Percentiles rank a stretch among this genome's conserved stretches.
Evolutionary conservation across 2,329 filamentous ascomycete species (phyloP).

Genomic region (Fusarium sororula): DNA sequence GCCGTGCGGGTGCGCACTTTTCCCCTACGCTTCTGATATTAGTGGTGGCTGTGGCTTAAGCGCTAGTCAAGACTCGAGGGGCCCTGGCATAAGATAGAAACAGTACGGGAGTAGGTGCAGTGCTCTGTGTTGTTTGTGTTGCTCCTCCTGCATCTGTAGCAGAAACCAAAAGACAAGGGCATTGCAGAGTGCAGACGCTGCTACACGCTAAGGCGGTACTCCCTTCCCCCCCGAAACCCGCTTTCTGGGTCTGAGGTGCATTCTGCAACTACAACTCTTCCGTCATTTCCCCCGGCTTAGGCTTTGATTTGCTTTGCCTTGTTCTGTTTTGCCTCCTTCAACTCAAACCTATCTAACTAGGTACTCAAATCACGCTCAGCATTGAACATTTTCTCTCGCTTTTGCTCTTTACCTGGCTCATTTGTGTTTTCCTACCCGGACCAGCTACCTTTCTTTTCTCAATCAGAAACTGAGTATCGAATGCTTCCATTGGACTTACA

Average conservation of each 20-base stretch:
- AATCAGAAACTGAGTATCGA: background rate
- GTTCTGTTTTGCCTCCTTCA: constrained; percentile 27
- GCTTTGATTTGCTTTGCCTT: constrained; percentile 20
- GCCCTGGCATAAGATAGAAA: background rate
- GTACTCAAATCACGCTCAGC: background rate
- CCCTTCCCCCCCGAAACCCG: constrained; percentile 33
- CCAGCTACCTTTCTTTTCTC: background rate
- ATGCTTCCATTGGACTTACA: background rate
- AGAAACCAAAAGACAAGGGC: constrained; percentile 15
- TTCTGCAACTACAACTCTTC: constrained; percentile 30
- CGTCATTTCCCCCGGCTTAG: constrained; percentile 27
- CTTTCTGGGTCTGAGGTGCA: constrained; percentile 29
- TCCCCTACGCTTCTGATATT: background rate
- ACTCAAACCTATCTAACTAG: constrained; percentile 1
- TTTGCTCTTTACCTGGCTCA: constrained; percentile 8
- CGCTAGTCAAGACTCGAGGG: constrained; percentile 17
- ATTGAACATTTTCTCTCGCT: background rate
- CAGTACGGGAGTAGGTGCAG: background rate
- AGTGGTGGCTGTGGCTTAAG: constrained; percentile 23
- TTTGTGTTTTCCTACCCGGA: background rate
- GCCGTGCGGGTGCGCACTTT: background rate
- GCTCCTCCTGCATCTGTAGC: background rate
- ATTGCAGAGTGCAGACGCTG: constrained; percentile 20
- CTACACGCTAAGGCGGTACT: constrained; percentile 23
- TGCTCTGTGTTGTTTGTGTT: background rate